These are phyloP conservation scores for Oryza coarctata DNA, from an alignment of 176 grass and related monocot genomes.

Conservation along the genomic window DNA sequence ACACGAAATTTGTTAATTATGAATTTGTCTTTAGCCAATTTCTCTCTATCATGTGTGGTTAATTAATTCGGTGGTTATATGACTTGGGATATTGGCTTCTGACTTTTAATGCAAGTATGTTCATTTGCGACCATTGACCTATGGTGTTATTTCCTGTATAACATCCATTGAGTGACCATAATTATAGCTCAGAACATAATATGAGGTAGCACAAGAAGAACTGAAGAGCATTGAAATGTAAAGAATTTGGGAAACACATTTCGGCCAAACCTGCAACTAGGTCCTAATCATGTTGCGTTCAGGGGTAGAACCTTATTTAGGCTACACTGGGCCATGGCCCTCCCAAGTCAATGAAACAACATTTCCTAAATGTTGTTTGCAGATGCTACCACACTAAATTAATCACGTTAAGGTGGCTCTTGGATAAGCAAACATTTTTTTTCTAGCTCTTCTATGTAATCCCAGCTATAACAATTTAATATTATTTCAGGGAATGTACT, in stretches of 20 bases:
- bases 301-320: not conserved
- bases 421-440: not conserved
- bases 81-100: conserved; percentile 22
- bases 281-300: conserved; percentile 8
- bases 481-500: conserved; percentile 66
- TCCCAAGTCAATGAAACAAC: not conserved
- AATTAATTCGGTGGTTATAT: not conserved
- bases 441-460: not conserved
- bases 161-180: not conserved
- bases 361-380: not conserved
- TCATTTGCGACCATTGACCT: conserved; percentile 15
- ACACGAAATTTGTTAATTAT: not conserved
- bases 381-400: not conserved
- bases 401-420: not conserved
- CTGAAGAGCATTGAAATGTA: not conserved
- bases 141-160: not conserved
- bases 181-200: not conserved
- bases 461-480: conserved; percentile 30
- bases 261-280: not conserved
- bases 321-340: not conserved
- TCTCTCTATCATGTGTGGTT: conserved; percentile 3
- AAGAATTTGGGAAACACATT: not conserved
- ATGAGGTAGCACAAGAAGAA: not conserved
- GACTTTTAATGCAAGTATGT: not conserved
- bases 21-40: not conserved